Conservation (phyloP, 1,284 basidiomycete species). For the Vanrija sp. region DNA sequence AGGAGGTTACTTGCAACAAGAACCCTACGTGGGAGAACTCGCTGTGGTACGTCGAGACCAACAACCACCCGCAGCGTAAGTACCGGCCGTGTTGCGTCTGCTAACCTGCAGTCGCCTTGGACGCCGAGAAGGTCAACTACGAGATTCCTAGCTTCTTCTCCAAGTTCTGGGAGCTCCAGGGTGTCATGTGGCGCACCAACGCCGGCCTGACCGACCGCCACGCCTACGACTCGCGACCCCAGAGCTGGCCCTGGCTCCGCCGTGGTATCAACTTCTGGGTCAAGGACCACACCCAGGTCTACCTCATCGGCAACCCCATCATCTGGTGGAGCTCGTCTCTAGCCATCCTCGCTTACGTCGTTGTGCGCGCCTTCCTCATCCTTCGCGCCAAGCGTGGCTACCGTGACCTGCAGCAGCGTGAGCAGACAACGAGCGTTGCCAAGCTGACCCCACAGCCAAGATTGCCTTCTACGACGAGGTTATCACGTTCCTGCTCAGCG, state of each 20-base stretch:
- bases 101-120: slow-evolving; percentile 57
- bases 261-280: slow-evolving; percentile 99
- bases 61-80: slow-evolving; percentile 70
- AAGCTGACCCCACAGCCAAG: slow-evolving; percentile 58
- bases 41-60: slow-evolving; percentile 92
- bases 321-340: slow-evolving; percentile 83
- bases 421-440: slow-evolving; percentile 39
- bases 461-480: slow-evolving; percentile 87
- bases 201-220: slow-evolving; percentile 91
- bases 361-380: slow-evolving; percentile 70
- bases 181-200: slow-evolving; percentile 98
- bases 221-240: slow-evolving; percentile 87
- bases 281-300: slow-evolving; percentile 90
- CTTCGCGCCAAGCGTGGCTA: slow-evolving; percentile 86
- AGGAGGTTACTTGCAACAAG: slow-evolving; percentile 96
- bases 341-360: slow-evolving; percentile 65
- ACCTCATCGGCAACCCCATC: slow-evolving; percentile 89
- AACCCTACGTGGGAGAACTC: slow-evolving; percentile 87
- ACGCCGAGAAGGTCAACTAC: slow-evolving; percentile 84
- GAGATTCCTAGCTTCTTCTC: slow-evolving; percentile 74
- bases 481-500: slow-evolving; percentile 86
- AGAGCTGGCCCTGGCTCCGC: slow-evolving; percentile 79
- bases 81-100: slow-evolving; percentile 23
- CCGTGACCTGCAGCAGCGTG: slow-evolving; percentile 85
- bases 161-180: slow-evolving; percentile 89